Evolutionary conservation across 2,329 filamentous ascomycete genomes (phyloP), one percentile per base, ranked within the genome.

Genomic region (Trichoderma sp.): DNA sequence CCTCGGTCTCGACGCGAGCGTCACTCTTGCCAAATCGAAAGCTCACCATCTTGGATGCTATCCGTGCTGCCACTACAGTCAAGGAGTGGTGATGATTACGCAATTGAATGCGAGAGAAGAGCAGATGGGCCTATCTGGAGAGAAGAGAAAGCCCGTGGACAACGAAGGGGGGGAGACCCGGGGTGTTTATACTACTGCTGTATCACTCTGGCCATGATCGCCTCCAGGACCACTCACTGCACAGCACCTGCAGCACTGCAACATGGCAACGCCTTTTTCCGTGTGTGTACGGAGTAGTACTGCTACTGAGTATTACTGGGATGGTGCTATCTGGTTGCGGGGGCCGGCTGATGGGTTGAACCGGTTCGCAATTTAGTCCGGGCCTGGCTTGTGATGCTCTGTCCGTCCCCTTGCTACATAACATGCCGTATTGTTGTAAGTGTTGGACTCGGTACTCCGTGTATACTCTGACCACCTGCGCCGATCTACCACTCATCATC

Each of bases 41-140:
- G 60, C 71, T 71, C 73, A 74, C 72, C 73, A 74, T 74, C 63
- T 50, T 70, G 67, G 25, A 39, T 29, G 17, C 27, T 57, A 25
- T 25, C 15, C 10, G 50, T 42, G 35, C 76, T 68, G 78, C 78
- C 17, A 77, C 72, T 22, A 75, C 74, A 42, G 85, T n/a, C 32
- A 65, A 57, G 25, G 25, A 29, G 25, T 27, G 61, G 53, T 56
- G 25, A 34, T 37, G 50, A 42, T 63, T 25, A 19, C 27, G 15
- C 42, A 63, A 32, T 42, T 22, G 13, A 61, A 45, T 13, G 32
- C 34, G 42, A 53, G 29, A 67, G 29, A 67, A 67, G 37, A 63
- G 59, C 64, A 48, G 42, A 67, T 50, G 29, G 52, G 56, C 45
- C 52, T 58, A 48, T 48, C 59, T 65, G 50, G 6, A 37, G 42